Base-by-base conservation (phyloP, 495 filamentous ascomycete species). In the Neurospora terricola region DNA sequence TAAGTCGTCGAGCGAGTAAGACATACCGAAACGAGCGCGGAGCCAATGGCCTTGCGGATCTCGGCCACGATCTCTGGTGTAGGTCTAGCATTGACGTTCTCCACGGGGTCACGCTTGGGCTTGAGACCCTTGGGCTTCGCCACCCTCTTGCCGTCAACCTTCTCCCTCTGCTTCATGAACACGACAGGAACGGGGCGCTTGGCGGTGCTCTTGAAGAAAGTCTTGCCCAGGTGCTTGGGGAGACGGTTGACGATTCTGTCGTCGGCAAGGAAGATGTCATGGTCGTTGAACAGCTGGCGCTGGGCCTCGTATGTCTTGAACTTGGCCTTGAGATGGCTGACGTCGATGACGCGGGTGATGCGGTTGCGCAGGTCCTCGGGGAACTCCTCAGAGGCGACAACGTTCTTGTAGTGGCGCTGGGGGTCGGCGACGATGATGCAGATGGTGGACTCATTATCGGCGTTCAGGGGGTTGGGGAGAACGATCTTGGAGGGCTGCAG, bases 111-210 rank as follows among this genome's bases (percentile, higher is more conserved):
- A 70, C 78, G 77, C 80, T 80, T 79, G 45, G 84, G 83, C 54
- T 83, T 86, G 70, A 82, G 81, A 14, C 84, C 83, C 77, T 86
- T 87, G 27, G 82, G 80, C 21, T 78, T 79, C 78, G 88, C 87
- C 38, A 87, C 86, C 40, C 86, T 83, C 86, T 93, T 93, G 36
- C 90, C 91, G 42, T 91, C 89, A 23, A 86, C 86, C 81, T 90
- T 90, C 40, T 80, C 80, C n/a, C 90, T 82, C 66, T 88, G 84
- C 71, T 88, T 86, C 74, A 87, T 85, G 72, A 96, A 88, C 69
- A 84, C 86, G n/a, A 98, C 88, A 6, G 96, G 93, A 66, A 98
- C 88, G 1, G 96, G 96, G 27, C 94, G 87, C 86, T 98, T 98
- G 78, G 86, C 87, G 9, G 87, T 90, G 36, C 77, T 81, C 80